Evolutionary conservation across 495 filamentous ascomycete genomes (phyloP).

Genomic region (Annulohypoxylon maeteangense): DNA sequence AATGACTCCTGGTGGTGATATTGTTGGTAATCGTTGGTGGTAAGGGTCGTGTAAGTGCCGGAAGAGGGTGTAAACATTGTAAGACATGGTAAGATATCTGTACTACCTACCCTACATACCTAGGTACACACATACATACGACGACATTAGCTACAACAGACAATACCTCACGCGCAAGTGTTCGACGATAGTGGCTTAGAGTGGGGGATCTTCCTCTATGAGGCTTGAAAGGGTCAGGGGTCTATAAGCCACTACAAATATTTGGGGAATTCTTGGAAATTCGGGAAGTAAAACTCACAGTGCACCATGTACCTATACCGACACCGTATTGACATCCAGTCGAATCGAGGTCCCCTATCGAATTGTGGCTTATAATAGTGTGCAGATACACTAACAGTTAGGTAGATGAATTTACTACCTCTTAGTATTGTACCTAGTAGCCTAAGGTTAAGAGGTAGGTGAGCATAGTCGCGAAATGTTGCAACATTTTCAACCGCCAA

Average conservation of each 20-base stretch:
- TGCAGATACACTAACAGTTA: not conserved
- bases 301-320: constrained; percentile 20
- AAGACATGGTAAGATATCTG: not conserved
- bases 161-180: not conserved
- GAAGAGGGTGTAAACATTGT: constrained; percentile 17
- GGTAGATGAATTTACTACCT: no score
- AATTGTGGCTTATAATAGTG: not conserved
- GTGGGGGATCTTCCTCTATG: constrained; percentile 11
- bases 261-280: not conserved
- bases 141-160: not conserved
- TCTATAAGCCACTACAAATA: not conserved
- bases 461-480: constrained; percentile 18
- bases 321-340: constrained; percentile 3
- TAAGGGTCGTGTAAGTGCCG: constrained; percentile 7
- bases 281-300: not conserved
- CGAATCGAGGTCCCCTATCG: not conserved
- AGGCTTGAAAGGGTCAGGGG: constrained; percentile 7
- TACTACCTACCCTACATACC: not conserved
- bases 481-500: constrained; percentile 9
- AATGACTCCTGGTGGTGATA: not conserved
- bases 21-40: constrained; percentile 6
- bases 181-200: not conserved
- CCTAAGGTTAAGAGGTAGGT: no score
- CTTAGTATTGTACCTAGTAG: not conserved
- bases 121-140: not conserved